Base-by-base conservation (phyloP, 1,284 basidiomycete genomes). In the Rhodotorula sp. region DNA sequence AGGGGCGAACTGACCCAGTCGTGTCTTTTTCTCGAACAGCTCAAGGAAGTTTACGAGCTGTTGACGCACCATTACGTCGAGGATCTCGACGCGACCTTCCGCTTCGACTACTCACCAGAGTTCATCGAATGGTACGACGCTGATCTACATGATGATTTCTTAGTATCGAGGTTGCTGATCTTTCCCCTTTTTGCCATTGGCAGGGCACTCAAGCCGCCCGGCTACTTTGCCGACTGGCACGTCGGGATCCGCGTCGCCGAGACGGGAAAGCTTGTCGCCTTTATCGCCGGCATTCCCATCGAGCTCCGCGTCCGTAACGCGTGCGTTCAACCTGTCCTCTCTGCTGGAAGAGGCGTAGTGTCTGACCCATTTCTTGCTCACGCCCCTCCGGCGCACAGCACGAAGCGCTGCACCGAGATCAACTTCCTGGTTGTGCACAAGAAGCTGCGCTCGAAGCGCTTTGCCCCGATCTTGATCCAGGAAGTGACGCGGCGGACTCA, bases 381-480 rank as follows among this genome's bases (percentile, higher is more conserved):
- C 51, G 5, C 24, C 12, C 49, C 6, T 6, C 33, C n/a, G 20
- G 5, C 37, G 5, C n/a, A 37, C 65, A 95, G 92, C 67, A 82
- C 84, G 14, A 85, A 96, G 78, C 83, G 83, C 54, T 86, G 88
- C 48, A 88, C 89, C 77, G 96, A 99, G 82, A 95, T 99, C 83
- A 99, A 99, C 82, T 99, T 95, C 82, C 88, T 99, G 62, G 97
- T 94, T 78, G 89, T 98, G 6, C 95, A 98, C 86, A 99, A 99
- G 83, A 97, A 97, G 81, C 83, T 99, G 60, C 89, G 96, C 20
- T 91, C 93, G 8, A 99, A 98, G 81, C 90, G 96, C 48, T 85
- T 99, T 26, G 90, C 96, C 0, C 96, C 96, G 0, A 91, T 99
- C 37, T 85, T 99, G 62, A 99, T 99, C 83, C 97, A 98, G 81